These are phyloP conservation scores for Stenogyne calaminthoides DNA, from an alignment of 305 asterid species.

Conservation along the genomic window DNA sequence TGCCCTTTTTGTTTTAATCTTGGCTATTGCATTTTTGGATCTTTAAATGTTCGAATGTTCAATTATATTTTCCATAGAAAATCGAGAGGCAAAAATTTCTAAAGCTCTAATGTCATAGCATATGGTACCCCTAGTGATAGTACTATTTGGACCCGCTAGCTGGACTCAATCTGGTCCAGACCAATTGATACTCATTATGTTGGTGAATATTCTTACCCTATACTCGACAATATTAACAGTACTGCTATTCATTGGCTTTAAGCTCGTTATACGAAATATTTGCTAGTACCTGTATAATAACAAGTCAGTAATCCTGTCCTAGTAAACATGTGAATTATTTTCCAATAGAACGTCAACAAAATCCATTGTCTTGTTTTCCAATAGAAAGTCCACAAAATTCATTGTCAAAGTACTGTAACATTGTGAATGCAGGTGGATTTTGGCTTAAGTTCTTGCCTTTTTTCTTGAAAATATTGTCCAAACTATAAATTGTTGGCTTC, in stretches of 20 bases:
- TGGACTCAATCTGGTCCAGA: not conserved
- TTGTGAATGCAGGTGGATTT: not conserved
- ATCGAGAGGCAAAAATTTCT: not conserved
- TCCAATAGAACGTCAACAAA: not conserved
- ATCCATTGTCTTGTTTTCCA: not conserved
- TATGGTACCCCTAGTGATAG: not conserved
- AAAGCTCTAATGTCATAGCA: not conserved
- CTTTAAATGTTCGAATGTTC: not conserved
- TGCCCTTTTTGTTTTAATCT: not conserved
- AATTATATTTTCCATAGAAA: not conserved
- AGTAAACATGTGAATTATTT: not conserved
- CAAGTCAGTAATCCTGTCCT: not conserved
- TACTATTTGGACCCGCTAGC: not conserved
- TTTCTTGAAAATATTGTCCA: not conserved
- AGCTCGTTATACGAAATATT: not conserved
- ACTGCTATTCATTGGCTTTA: not conserved
- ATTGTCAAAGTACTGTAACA: not conserved
- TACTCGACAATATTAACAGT: not conserved
- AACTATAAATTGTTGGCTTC: not conserved
- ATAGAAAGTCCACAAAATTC: not conserved
- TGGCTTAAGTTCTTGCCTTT: not conserved
- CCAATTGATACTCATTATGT: not conserved
- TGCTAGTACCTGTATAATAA: not conserved
- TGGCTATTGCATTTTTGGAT: constrained; percentile 1
- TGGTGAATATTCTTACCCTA: not conserved